Base-by-base conservation (phyloP, 2,329 filamentous ascomycete genomes). In the Fonsecaea pugnacius region DNA sequence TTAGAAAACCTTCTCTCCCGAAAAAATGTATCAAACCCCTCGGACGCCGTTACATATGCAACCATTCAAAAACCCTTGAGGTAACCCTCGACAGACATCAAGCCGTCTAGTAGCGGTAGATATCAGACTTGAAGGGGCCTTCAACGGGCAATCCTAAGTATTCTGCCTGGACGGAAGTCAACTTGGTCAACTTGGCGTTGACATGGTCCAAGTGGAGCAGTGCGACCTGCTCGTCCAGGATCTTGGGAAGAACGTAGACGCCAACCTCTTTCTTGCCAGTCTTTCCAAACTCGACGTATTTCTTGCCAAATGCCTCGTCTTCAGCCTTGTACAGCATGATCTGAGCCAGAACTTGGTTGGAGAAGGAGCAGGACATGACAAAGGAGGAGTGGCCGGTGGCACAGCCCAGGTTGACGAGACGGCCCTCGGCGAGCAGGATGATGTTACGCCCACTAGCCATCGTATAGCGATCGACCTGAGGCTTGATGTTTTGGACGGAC, bases 351-450 rank as follows among this genome's bases (percentile, higher is more conserved):
- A 98, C 95, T 87, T 99, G 95, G 90, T 99, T 99, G 87, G 93
- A 96, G 90, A 99, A 99, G 70, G 94, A 98, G 90, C 95, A 99
- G 75, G 93, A 97, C 95, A 99, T 98, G 86, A 99, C 95, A 82
- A 99, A 99, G 59, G 94, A 98, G 73, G 93, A 96, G 90, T 99
- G 95, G 73, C 95, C 95, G 70, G 95, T 99, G 78, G 95, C 95
- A 83, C 95, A 99, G 82, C 95, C 95, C 74, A 99, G 87, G 90
- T 99, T 99, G 84, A 99, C 95, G 71, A 99, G 91, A 85, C 95
- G 94, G 74, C 95, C 95, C 86, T 98, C 95, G 70, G 95, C 95
- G 70, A 99, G 89, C 75, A 99, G 92, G 83, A 99, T 96, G 86
- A 99, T 93, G 87, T 98, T 90, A 75, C 91, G 89, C 83, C 95